Evolutionary conservation across 2,329 filamentous ascomycete species (phyloP), one percentile per base, ranked within the genome.

Genomic region (Arthroderma sp.): DNA sequence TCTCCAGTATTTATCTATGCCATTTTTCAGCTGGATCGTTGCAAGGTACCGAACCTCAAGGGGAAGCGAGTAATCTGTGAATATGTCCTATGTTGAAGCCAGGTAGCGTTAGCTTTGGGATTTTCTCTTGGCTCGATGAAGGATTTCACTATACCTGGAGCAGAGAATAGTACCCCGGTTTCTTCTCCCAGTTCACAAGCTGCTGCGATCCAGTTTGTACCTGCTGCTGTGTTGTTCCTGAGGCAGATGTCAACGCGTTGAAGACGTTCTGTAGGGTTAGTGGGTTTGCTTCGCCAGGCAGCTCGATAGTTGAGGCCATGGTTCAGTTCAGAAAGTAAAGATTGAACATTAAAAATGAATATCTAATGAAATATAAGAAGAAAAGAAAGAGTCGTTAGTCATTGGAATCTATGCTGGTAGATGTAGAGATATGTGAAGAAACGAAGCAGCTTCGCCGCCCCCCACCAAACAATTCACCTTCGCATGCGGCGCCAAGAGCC

Each of bases 1-100:
- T 58, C 91, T 77, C 91, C 91, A 98, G 64, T 87, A 86, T 60
- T 83, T 87, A 61, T 96, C 89, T 63, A 96, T 88, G 45, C 88
- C 91, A 62, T 96, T 95, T 62, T 96, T 96, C 44, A 98, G 73
- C 60, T 94, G 85, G 53, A 96, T 94, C 47, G 96, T 78, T 44
- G 89, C 84, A 7, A 95, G 79, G 57, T 94, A 87, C 49, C 91
- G 83, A 43, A 89, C 76, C 56, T 93, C 81, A 47, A 77, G 66
- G 1, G 86, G 83, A 1, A 93, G 69, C 1, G 78, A 78, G 49
- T 78, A 79, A 66, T 94, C 84, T 51, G 94, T 74, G 60, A 88
- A 95, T 32, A 86, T 76, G 54, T 81, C 75, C 82, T 93, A 57
- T 8, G 27, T 29, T 15, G 8, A n/a, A n/a, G 15, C 15, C 15